Evolutionary conservation across 495 filamentous ascomycete genomes (phyloP), one percentile per base, ranked within the genome.

Genomic region (Aspergillus bridgeri): DNA sequence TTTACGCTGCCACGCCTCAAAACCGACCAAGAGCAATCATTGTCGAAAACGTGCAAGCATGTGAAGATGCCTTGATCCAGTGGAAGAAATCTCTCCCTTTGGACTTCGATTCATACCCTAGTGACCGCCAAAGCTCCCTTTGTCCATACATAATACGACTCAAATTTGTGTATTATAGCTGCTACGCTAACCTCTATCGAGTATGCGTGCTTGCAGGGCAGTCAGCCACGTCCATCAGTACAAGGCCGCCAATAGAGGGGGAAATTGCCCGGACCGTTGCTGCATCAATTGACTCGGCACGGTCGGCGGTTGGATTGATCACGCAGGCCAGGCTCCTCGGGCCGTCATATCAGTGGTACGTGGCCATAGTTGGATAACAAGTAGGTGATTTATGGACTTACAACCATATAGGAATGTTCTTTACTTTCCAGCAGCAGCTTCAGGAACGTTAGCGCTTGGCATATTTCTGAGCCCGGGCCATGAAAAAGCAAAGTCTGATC

Each of bases 361-460:
- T 19, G 24, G 19, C n/a, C 19, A 47, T 20, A 22, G 13, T 29
- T 3, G 9, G 18, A 3, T 42, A 24, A 33, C 25, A 20, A 4
- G 17, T n/a, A 13, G 7, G 38, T 21, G 5, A 1, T 27, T 18
- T 8, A 11, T 2, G 9, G 23, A 29, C 53, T 54, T 21, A 57
- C 20, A 3, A 7, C 22, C 44, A 19, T 3, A 21, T 20, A 66
- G 64, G 64, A 59, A 56, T 20, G 56, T 64, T 17, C 17, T 66
- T 42, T 66, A 66, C 49, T 66, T 66, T 43, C 49, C 59, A 18
- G 56, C 58, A 5, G 54, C 61, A 15, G 61, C 64, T 13, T 54
- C 42, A 15, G 54, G 59, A 21, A 54, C 64, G 33, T 52, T 66
- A 13, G 48, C 51, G 15, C 51, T 53, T 5, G 25, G 59, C 8